Percentiles rank a stretch among this genome's conserved stretches.
phyloP scores from a whole-genome alignment of 192 early-diverging fungal species.

The Physocladia obscura region DNA sequence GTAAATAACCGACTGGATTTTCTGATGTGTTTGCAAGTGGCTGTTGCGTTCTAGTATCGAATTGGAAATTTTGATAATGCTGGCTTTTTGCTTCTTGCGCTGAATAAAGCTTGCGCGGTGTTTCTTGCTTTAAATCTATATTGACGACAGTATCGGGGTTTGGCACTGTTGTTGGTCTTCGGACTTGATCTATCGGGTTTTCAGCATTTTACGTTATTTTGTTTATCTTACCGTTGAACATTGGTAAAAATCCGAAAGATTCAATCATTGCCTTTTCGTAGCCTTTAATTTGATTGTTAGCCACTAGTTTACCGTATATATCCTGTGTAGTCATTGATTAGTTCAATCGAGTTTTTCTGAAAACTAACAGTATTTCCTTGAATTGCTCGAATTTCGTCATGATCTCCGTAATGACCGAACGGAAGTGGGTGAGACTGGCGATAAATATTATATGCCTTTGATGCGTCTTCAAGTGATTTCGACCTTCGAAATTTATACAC shows the following conservation, averaged over 20 bases:
- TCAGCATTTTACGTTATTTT: no score
- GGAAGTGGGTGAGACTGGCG: conserved; percentile 6
- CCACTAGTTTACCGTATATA: no score
- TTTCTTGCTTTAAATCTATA: neutral
- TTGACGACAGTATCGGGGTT: neutral
- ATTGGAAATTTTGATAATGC: no score
- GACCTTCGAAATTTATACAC: conserved; percentile 13
- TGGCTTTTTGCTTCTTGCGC: conserved; percentile 3
- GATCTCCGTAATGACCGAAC: conserved; percentile 17
- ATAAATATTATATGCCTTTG: neutral
- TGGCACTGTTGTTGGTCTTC: conserved; percentile 8
- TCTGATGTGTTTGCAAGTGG: neutral
- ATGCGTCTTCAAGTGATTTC: conserved; percentile 15
- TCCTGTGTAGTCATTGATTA: no score
- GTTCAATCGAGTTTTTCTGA: no score
- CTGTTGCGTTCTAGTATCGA: no score
- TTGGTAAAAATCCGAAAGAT: neutral
- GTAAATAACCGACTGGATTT: conserved; percentile 17
- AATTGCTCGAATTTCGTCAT: conserved; percentile 1
- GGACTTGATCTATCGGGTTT: no score
- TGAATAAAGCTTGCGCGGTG: neutral
- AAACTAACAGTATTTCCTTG: neutral
- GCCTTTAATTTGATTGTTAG: neutral
- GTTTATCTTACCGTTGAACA: no score
- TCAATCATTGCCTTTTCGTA: conserved; percentile 23